Evolutionary conservation across 2,329 filamentous ascomycete species (phyloP).

Genomic region (Exophiala dermatitidis): DNA sequence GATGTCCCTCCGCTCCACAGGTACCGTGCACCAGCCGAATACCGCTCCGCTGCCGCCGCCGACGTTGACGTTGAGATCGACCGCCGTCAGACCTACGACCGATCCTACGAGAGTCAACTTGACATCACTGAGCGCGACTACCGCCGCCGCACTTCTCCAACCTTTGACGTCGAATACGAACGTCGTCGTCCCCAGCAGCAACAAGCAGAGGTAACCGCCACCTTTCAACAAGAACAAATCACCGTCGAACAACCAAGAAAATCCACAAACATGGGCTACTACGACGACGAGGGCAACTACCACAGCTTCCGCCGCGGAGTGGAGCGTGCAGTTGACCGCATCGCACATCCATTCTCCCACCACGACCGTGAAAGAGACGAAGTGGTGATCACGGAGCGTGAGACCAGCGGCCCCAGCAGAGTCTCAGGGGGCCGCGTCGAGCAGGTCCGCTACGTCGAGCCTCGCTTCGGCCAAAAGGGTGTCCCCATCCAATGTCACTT

Average conservation of each 20-base stretch:
- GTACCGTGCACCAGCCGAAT: slow-evolving; percentile 25
- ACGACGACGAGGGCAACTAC: slow-evolving; percentile 71
- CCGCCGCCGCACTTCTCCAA: slow-evolving; percentile 54
- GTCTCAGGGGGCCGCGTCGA: slow-evolving; percentile 40
- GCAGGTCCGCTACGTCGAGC: slow-evolving; percentile 45
- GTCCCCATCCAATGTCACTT: slow-evolving; percentile 95
- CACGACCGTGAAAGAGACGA: slow-evolving; percentile 35
- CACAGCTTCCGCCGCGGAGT: slow-evolving; percentile 67
- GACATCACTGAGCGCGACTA: slow-evolving; percentile 56
- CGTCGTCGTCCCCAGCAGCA: slow-evolving; percentile 29
- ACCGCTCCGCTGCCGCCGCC: slow-evolving; percentile 32
- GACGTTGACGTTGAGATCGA: slow-evolving; percentile 32
- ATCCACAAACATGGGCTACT: slow-evolving; percentile 63
- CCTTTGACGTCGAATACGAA: slow-evolving; percentile 44
- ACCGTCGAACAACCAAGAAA: slow-evolving; percentile 45
- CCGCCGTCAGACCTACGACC: slow-evolving; percentile 32
- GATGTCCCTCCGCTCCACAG: slow-evolving; percentile 13
- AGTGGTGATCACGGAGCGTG: slow-evolving; percentile 38
- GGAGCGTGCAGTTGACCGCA: slow-evolving; percentile 57
- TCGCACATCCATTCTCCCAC: slow-evolving; percentile 57
- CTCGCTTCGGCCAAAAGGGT: slow-evolving; percentile 46
- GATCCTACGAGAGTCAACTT: slow-evolving; percentile 42
- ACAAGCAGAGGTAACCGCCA: slow-evolving; percentile 30
- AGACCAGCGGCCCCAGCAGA: slow-evolving; percentile 40
- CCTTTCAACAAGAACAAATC: slow-evolving; percentile 38